phyloP scores from a whole-genome alignment of 352 stramenopile genomes.

The Globisporangium canariense region DNA sequence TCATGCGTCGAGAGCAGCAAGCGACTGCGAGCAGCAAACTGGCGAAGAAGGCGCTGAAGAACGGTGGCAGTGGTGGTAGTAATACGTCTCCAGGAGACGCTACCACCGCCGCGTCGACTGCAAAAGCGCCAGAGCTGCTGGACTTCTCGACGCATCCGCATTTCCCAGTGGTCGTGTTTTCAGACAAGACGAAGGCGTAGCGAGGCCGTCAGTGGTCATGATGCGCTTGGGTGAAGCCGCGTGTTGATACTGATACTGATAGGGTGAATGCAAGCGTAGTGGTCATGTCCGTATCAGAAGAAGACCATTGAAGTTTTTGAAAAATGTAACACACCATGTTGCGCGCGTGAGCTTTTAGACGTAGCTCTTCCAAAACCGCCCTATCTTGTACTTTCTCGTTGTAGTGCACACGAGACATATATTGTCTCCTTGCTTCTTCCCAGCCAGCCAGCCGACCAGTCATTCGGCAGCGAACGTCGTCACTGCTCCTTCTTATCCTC shows the following conservation, averaged over 20 bases:
- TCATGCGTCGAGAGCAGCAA: conserved; percentile 49
- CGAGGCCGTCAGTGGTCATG: not conserved
- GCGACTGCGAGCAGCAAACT: conserved; percentile 14
- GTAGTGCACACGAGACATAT: no score
- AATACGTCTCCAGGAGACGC: not conserved
- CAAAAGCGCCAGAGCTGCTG: conserved; percentile 29
- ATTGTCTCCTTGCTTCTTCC: no score
- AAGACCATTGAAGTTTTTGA: conserved; percentile 2
- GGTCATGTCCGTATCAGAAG: not conserved
- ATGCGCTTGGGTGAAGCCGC: not conserved
- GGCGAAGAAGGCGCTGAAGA: conserved; percentile 28
- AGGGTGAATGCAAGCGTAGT: not conserved
- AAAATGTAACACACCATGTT: conserved; percentile 9
- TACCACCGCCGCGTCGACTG: conserved; percentile 1
- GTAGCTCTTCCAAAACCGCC: not conserved
- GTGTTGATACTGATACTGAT: not conserved
- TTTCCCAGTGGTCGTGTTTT: conserved; percentile 60
- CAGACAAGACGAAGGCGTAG: conserved; percentile 15
- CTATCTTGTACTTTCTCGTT: not conserved
- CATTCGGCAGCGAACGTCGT: not conserved
- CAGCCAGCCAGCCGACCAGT: no score
- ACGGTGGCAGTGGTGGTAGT: conserved; percentile 9
- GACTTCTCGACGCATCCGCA: conserved; percentile 71
- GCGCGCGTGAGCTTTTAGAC: no score
- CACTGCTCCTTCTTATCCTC: conserved; percentile 25